Evolutionary conservation across 2,329 filamentous ascomycete genomes (phyloP).

Genomic region (Aspergillus vadensis): DNA sequence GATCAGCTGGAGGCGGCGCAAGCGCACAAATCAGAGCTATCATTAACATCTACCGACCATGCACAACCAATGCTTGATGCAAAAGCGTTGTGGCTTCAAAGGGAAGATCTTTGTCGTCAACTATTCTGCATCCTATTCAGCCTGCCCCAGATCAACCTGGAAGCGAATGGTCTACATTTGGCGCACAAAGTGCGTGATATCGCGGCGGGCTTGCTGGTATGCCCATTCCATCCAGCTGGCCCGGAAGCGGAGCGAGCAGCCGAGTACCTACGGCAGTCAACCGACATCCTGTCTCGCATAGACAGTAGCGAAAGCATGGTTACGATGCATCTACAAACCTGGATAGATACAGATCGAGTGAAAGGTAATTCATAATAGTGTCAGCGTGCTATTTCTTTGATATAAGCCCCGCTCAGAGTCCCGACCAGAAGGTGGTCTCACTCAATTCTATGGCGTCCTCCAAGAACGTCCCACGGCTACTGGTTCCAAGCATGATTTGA

Average conservation of each 20-base stretch:
- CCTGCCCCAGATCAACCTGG: slow-evolving; percentile 34
- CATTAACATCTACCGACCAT: background rate
- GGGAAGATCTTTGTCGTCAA: slow-evolving; percentile 42
- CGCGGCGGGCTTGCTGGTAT: slow-evolving; percentile 37
- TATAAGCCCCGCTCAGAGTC: background rate
- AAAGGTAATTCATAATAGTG: background rate
- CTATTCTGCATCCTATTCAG: slow-evolving; percentile 40
- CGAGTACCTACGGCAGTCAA: slow-evolving; percentile 17
- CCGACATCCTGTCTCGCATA: slow-evolving; percentile 16
- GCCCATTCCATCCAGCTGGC: slow-evolving; percentile 28
- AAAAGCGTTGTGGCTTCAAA: slow-evolving; percentile 30
- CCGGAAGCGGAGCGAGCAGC: slow-evolving; percentile 20
- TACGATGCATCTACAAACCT: slow-evolving; percentile 14
- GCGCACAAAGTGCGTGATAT: slow-evolving; percentile 43
- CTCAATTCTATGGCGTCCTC: background rate
- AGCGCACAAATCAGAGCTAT: background rate
- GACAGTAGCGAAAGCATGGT: slow-evolving; percentile 19
- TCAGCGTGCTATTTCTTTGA: background rate
- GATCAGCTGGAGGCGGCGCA: slow-evolving; percentile 36
- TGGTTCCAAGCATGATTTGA: background rate
- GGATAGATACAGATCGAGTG: slow-evolving; percentile 5
- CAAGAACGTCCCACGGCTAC: slow-evolving; percentile 1
- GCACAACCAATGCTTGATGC: background rate
- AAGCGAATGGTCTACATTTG: slow-evolving; percentile 40
- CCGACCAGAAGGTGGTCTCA: slow-evolving; percentile 6